A percentile compares a stretch with the other conserved stretches of the same genome.
phyloP scores from a whole-genome alignment of 495 filamentous ascomycete species.

The Venustampulla echinocandica region DNA sequence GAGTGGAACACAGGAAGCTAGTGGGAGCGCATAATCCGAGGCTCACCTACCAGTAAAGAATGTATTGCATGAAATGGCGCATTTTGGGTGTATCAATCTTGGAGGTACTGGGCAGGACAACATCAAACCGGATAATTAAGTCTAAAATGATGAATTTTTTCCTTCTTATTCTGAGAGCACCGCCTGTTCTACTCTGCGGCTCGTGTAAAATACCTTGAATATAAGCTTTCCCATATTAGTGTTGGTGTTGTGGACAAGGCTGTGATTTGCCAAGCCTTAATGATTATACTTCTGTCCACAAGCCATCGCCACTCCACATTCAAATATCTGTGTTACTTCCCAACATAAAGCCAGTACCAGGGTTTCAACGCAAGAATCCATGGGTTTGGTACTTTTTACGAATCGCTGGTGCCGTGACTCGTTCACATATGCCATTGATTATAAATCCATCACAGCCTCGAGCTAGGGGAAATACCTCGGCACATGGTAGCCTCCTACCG shows the following conservation, averaged over 20 bases:
- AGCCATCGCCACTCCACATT: background rate
- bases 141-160: background rate
- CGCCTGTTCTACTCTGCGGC: background rate
- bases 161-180: background rate
- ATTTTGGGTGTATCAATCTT: background rate
- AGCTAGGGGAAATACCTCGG: too few relatives aligned
- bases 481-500: too few relatives aligned
- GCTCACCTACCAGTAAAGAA: background rate
- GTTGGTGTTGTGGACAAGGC: background rate
- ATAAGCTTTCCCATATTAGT: too few relatives aligned
- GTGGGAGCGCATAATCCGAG: background rate
- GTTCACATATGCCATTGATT: too few relatives aligned
- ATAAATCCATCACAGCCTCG: too few relatives aligned
- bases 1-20: conserved; percentile 11
- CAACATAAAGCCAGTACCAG: too few relatives aligned
- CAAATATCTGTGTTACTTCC: too few relatives aligned
- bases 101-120: background rate
- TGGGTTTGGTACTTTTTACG: too few relatives aligned
- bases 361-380: too few relatives aligned
- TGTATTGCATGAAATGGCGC: conserved; percentile 1
- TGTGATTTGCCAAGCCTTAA: background rate
- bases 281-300: background rate
- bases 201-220: too few relatives aligned
- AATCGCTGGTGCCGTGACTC: too few relatives aligned
- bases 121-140: too few relatives aligned